Evolutionary conservation across 2,329 filamentous ascomycete species (phyloP).

Genomic region (Talaromyces sp.): DNA sequence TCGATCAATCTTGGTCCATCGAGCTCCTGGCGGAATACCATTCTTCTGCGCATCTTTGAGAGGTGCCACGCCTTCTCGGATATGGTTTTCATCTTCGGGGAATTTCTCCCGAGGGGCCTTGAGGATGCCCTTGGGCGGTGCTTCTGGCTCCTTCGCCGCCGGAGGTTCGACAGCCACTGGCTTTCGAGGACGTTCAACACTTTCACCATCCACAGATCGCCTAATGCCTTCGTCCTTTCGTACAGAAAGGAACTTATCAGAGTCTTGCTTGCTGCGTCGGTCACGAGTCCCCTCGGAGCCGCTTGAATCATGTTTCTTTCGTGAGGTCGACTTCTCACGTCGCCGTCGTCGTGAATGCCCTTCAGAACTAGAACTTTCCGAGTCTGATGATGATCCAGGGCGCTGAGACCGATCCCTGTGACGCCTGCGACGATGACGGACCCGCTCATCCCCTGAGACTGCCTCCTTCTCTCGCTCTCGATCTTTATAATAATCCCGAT

Average conservation of each 20-base stretch:
- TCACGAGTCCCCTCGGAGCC: slow-evolving; percentile 28
- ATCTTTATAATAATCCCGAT: slow-evolving; percentile 14
- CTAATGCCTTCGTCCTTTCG: slow-evolving; percentile 23
- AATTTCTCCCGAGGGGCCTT: slow-evolving; percentile 80
- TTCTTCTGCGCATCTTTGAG: slow-evolving; percentile 77
- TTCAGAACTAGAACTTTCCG: slow-evolving; percentile 34
- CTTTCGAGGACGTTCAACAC: slow-evolving; percentile 29
- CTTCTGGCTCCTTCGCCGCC: slow-evolving; percentile 58
- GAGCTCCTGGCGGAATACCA: slow-evolving; percentile 72
- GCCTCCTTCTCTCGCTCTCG: slow-evolving; percentile 22
- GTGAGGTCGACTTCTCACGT: slow-evolving; percentile 29
- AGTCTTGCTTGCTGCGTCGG: slow-evolving; percentile 21
- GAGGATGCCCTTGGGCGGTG: slow-evolving; percentile 74
- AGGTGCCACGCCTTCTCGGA: slow-evolving; percentile 89
- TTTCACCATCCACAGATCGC: slow-evolving; percentile 24
- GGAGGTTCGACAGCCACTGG: slow-evolving; percentile 29
- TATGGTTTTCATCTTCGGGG: slow-evolving; percentile 78
- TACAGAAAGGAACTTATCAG: slow-evolving; percentile 8
- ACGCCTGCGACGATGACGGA: slow-evolving; percentile 23
- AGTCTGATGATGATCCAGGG: slow-evolving; percentile 23
- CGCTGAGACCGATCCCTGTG: slow-evolving; percentile 27
- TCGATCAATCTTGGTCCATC: slow-evolving; percentile 91
- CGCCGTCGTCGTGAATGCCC: slow-evolving; percentile 35
- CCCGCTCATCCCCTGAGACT: slow-evolving; percentile 23
- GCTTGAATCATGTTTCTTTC: slow-evolving; percentile 28